Base-by-base conservation (phyloP, 306 rosid species). In the Medicago arabica region DNA sequence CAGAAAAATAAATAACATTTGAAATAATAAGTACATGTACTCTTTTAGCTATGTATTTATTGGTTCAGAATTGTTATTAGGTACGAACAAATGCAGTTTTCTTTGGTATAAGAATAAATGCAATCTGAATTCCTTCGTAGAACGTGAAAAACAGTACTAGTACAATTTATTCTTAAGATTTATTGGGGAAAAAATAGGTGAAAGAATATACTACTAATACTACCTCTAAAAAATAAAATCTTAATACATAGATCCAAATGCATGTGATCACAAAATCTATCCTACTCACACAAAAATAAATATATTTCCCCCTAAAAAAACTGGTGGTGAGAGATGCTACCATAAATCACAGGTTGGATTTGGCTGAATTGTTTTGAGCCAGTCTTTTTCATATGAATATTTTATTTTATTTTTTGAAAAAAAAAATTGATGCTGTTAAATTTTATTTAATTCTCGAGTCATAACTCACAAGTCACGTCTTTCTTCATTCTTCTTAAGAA, bases 381-480 rank as follows among this genome's bases (percentile, higher is more conserved):
- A 58, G 38, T 5, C 16, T 38, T 7, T 34, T n/a, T 8, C 17
- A 17, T 61, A 31, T 11, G 0, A 13, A 7, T 31, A 31, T 28
- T n/a, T n/a, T n/a, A n/a, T n/a, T n/a, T n/a, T n/a, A n/a, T n/a
- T n/a, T n/a, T n/a, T n/a, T n/a, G n/a, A n/a, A n/a, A 61, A 6
- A 15, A 28, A 43, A 67, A 18, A 67, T 12, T 16, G 39, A 25
- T 51, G 80, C 44, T 75, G 55, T 65, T 54, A 64, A 38, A 49
- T 11, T 66, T 66, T 23, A 67, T 66, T 66, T 23, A 67, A 55
- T 63, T 18, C 46, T 50, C 10, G 0, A 41, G 4, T 55, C 44
- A 16, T 16, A 55, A 25, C 69, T 44, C 74, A 38, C 25, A 67
- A 55, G 78, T 44, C 53, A 21, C 9, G 47, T 70, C 25, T 51